Base-by-base conservation (phyloP, 2,329 filamentous ascomycete genomes). In the Dactylellina leptospora region DNA sequence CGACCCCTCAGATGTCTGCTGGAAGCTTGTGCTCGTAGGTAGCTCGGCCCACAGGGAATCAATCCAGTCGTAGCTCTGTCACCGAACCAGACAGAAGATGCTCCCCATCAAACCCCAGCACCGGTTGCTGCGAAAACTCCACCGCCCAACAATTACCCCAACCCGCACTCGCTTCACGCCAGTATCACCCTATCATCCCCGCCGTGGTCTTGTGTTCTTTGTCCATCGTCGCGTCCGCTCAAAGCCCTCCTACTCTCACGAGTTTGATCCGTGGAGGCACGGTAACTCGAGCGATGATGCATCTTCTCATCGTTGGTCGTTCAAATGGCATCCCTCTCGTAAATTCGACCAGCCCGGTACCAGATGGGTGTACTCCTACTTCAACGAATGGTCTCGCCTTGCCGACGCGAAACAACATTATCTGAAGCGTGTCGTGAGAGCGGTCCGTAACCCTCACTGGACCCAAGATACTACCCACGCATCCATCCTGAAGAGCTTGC, bases 401-500 rank as follows among this genome's bases (percentile, higher is more conserved):
- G 11, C 48, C 27, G 23, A 13, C 3, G 48, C 13, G 5, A 54
- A 47, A 18, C 23, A 23, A 25, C 23, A 54, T 2, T 18, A 40
- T n/a, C 27, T 30, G 9, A 18, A 25, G 18, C 13, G n/a, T n/a
- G 30, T 16, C 30, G 33, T 10, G 8, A 25, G 13, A 42, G 42
- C 6, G 23, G 38, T 16, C 16, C 8, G n/a, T 18, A 33, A 2
- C 16, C 13, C 25, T 25, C 30, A 40, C 9, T 69, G 63, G 63
- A 16, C 10, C 13, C 9, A 53, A 8, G 23, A 16, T 1, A n/a
- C 63, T 18, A 16, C 61, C n/a, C 55, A 48, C 40, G 27, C 36
- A 11, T 50, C 55, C n/a, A 42, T 70, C 13, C 10, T 62, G 18
- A 44, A 33, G n/a, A 50, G 56, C 20, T 16, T 62, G 30, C 42